A percentile compares a stretch with the other conserved stretches of the same genome.
Conservation (phyloP, 2,329 filamentous ascomycete genomes). For the Hypoxylon sp. region DNA sequence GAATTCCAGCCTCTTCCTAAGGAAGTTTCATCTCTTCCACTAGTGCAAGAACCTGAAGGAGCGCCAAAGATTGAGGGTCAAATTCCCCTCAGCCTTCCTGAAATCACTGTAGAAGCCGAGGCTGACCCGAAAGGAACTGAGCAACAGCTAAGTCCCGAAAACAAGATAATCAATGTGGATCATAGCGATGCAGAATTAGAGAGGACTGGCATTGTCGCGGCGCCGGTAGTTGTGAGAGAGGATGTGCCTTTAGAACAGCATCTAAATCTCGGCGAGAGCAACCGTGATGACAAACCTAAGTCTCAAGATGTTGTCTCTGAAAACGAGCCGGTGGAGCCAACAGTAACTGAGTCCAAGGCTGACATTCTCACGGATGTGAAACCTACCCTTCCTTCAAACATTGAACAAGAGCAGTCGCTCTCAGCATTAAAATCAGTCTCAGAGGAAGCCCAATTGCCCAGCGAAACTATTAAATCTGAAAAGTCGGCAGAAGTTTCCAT, state of each 20-base stretch:
- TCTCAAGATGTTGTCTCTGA: conserved; percentile 19
- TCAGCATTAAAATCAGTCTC: conserved; percentile 9
- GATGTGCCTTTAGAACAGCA: conserved; percentile 20
- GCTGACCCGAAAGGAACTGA: conserved; percentile 21
- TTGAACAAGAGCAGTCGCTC: conserved; percentile 23
- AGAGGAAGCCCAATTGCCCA: conserved; percentile 28
- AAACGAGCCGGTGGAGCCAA: conserved; percentile 8
- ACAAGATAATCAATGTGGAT: conserved; percentile 1
- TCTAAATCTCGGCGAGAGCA: conserved; percentile 20
- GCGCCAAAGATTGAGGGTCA: conserved; percentile 19
- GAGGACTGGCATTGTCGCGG: neutral
- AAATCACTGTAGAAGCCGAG: conserved; percentile 15
- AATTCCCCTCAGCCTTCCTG: conserved; percentile 6
- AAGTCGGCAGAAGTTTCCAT: conserved; percentile 20
- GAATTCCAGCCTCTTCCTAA: conserved; percentile 18
- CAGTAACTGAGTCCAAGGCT: conserved; percentile 5
- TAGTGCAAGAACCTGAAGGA: conserved; percentile 22
- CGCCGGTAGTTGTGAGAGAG: conserved; percentile 5
- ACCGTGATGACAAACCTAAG: conserved; percentile 1
- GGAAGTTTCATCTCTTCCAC: conserved; percentile 8
- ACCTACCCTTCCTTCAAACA: conserved; percentile 9
- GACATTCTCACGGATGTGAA: conserved; percentile 11
- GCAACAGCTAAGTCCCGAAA: conserved; percentile 2
- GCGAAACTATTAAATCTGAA: conserved; percentile 26
- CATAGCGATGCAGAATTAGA: neutral